Base-by-base conservation (phyloP, 139 green algal genomes). In the Yamagishiella unicocca region DNA sequence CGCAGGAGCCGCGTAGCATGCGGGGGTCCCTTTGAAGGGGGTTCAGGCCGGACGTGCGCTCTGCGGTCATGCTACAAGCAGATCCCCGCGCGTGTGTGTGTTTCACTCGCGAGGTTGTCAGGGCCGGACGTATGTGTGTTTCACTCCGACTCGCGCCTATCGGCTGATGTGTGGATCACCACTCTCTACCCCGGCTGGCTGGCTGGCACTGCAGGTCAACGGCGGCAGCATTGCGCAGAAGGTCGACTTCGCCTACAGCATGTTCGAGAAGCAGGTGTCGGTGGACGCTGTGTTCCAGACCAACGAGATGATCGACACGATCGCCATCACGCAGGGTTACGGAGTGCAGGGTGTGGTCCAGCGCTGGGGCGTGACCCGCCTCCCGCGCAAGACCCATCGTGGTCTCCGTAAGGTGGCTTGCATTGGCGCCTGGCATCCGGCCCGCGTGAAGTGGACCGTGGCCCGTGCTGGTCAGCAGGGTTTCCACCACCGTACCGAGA, bases 301-400 rank as follows among this genome's bases (percentile, higher is more conserved):
- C 70, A 95, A 98, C 91, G 98, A 99, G 95, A 99, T 99, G 97
- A 99, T 99, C 76, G 98, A 99, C 94, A 95, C 96, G 82, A 99
- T 99, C 88, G 97, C 94, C 80, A 98, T 99, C 93, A 99, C 97
- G 88, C 96, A 94, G 88, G 98, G 98, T 89, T 92, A 95, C 83
- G 98, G 98, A 89, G 98, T 96, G 46, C 95, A 99, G 95, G 98
- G 98, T 92, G 98, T 99, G 83, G 94, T 99, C 42, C 97, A 96
- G 84, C 94, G 98, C 86, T 99, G 98, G 98, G 98, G 98, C 85
- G 98, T 99, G 67, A 98, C 96, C 74, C 97, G 98, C 82, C 95
- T 99, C 91, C 98, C 98, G 38, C 95, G 98, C 93, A 99, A 99
- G 97, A 99, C 98, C 76, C 98, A 99, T 93, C 95, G 98, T 83